Evolutionary conservation across 2,329 filamentous ascomycete genomes (phyloP), one percentile per base, ranked within the genome.

Genomic region (Penicillium brasilianum): DNA sequence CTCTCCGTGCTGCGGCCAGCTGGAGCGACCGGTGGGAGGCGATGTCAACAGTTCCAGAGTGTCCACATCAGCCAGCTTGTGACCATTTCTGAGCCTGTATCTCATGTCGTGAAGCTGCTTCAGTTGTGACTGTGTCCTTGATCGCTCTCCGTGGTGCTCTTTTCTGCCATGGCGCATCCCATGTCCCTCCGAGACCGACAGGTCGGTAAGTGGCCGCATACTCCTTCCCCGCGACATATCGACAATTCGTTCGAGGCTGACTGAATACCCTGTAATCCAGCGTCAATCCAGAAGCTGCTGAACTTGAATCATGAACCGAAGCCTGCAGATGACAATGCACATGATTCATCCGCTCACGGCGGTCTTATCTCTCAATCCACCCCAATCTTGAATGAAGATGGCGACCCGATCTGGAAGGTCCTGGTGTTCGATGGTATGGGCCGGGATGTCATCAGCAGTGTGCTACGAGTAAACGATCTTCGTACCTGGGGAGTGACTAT

Each of bases 321-420:
- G 73, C 77, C 84, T 61, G 70, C 78, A 56, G 71, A 84, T 60
- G 84, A 85, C 68, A 83, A 86, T 59, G 81, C 85, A 53, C 85
- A 91, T 61, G 90, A 93, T 60, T 76, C 84, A 41, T 82, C 85
- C 58, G 72, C 78, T 34, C 89, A 88, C 72, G 88, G 58, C 8
- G 61, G 88, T 54, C 78, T 89, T 10, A 81, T 89, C 58, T 84
- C 89, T 57, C 86, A 90, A 22, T 85, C 89, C 39, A 88, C 89
- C n/a, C 90, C 92, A 16, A 90, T 97, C 56, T 82, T 97, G 63
- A 93, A 93, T 69, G 85, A 91, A 50, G 90, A 96, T 70, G 93
- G 93, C 65, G 92, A 96, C 72, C 93, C 94, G 0, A 93, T 97
- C 80, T 98, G 94, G 94, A 98, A 98, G 78, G 91, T 98, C 7